phyloP scores from a whole-genome alignment of 805 yeast genomes.

The Grigorovia humatica region DNA sequence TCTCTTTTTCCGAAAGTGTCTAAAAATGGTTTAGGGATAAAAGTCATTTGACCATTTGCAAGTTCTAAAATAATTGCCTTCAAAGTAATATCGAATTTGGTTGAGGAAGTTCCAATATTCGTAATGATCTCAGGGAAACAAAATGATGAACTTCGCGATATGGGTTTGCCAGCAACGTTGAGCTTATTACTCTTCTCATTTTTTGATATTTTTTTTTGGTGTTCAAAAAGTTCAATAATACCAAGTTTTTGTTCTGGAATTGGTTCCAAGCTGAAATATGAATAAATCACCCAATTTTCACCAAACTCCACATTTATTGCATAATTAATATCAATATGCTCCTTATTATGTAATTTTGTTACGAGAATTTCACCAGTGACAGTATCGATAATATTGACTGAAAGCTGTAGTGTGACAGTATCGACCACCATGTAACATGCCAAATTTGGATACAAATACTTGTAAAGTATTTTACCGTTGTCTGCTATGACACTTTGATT shows the following conservation, averaged over 20 bases:
- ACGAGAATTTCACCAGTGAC: constrained; percentile 57
- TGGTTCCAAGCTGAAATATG: constrained; percentile 45
- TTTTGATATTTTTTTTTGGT: constrained; percentile 25
- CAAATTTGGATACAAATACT: constrained; percentile 66
- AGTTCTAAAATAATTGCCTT: constrained; percentile 55
- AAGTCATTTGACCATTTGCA: constrained; percentile 49
- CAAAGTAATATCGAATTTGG: constrained; percentile 57
- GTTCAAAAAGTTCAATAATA: constrained; percentile 71
- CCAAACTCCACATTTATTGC: constrained; percentile 50
- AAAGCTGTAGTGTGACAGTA: constrained; percentile 26
- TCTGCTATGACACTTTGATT: constrained; percentile 61
- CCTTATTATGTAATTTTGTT: constrained; percentile 32
- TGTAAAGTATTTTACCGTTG: constrained; percentile 68
- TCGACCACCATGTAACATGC: constrained; percentile 41
- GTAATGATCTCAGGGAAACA: constrained; percentile 50
- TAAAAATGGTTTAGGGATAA: constrained; percentile 59
- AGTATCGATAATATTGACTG: constrained; percentile 50
- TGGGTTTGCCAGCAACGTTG: constrained; percentile 30
- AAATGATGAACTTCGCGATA: constrained; percentile 45
- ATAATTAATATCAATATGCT: constrained; percentile 32
- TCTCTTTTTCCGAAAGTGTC: constrained; percentile 62
- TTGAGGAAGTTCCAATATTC: constrained; percentile 42
- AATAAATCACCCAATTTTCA: constrained; percentile 74
- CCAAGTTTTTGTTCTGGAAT: constrained; percentile 46
- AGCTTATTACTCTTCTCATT: too few species aligned